Evolutionary conservation across 441 rosid species (phyloP).

Genomic region (Populus tomentosa): DNA sequence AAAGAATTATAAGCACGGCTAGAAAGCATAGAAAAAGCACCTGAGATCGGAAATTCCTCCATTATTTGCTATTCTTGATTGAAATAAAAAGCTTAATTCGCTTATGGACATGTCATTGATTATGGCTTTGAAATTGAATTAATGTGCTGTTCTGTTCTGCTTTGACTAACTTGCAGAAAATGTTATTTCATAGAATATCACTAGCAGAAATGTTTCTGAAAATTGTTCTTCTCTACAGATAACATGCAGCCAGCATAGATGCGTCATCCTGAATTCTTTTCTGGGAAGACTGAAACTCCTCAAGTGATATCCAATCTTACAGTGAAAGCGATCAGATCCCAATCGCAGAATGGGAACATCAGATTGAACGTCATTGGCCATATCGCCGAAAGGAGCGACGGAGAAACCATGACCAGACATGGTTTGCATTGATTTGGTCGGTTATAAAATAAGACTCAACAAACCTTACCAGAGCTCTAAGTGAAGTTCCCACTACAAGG

Average conservation of each 20-base stretch:
- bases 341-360: background rate
- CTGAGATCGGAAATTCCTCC: too few species aligned
- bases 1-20: too few species aligned
- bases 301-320: background rate
- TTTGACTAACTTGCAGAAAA: background rate
- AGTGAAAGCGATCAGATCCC: constrained; percentile 5
- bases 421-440: constrained; percentile 12
- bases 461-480: background rate
- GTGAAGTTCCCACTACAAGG: constrained; percentile 19
- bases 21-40: too few species aligned
- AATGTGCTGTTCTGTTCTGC: background rate
- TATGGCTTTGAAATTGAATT: background rate
- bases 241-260: background rate
- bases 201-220: background rate
- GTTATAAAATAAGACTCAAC: constrained; percentile 7
- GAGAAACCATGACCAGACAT: constrained; percentile 4
- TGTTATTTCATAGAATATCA: background rate
- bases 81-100: background rate
- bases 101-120: background rate
- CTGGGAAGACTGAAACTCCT: background rate
- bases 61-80: too few species aligned
- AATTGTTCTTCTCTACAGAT: background rate
- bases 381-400: constrained; percentile 16
- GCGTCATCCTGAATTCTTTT: background rate
- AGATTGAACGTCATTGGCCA: constrained; percentile 8